Evolutionary conservation across 1,139 yeast species (phyloP).

Genomic region (Suhomyces bribrorum): DNA sequence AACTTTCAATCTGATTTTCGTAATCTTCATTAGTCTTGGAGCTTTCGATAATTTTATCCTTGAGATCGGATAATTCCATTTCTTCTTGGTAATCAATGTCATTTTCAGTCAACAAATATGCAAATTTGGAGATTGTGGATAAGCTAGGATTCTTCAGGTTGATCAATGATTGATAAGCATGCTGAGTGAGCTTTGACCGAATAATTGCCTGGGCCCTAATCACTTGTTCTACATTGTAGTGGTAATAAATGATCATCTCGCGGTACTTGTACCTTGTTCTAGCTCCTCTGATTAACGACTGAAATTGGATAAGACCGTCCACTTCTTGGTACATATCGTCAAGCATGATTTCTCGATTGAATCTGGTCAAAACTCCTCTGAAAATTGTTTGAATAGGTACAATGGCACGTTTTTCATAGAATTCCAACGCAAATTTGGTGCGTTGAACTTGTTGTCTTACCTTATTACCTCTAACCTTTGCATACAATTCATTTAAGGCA

Average conservation of each 20-base stretch:
- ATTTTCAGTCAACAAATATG: conserved; percentile 71
- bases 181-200: conserved; percentile 66
- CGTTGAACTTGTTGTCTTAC: conserved; percentile 31
- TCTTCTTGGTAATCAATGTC: conserved; percentile 79
- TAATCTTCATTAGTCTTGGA: conserved; percentile 66
- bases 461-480: conserved; percentile 47
- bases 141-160: conserved; percentile 75
- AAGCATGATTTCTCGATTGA: conserved; percentile 46
- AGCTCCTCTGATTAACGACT: conserved; percentile 52
- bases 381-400: conserved; percentile 36
- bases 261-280: conserved; percentile 35
- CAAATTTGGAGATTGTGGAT: conserved; percentile 73
- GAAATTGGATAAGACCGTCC: conserved; percentile 44
- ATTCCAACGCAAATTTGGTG: conserved; percentile 25
- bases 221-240: conserved; percentile 54
- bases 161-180: conserved; percentile 73
- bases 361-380: conserved; percentile 54
- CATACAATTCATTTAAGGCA: conserved; percentile 39
- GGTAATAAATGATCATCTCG: conserved; percentile 55
- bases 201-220: conserved; percentile 74
- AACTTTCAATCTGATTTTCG: conserved; percentile 73
- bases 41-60: conserved; percentile 65
- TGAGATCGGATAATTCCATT: conserved; percentile 62
- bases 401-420: conserved; percentile 24
- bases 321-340: conserved; percentile 56